Base-by-base conservation (phyloP, 176 grass and related monocot genomes). In the Pontederia crassipes region DNA sequence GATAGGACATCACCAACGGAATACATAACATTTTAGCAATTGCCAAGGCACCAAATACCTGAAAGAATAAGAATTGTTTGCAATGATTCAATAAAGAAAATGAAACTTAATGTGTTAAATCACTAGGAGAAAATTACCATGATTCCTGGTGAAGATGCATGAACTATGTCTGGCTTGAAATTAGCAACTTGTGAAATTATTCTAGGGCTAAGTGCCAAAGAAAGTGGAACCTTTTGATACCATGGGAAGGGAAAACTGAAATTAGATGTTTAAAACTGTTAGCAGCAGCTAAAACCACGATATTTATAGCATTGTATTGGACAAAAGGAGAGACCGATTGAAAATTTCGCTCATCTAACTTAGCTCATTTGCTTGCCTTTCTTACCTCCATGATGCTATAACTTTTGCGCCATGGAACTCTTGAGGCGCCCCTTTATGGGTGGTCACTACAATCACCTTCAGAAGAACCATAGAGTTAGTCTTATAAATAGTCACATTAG, bases 1-100 rank as follows among this genome's bases (percentile, higher is more conserved):
- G 94, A 72, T 98, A 98, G 32, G 94, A 98, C 94, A 98, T 92
- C 48, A 98, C 77, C 61, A 98, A 68, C 45, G 94, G 94, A 68
- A 89, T 74, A 72, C 84, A 93, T 54, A 93, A 49, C 85, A 98
- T 85, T 60, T 98, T 98, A 58, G 88, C 87, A 8, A 89, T 93
- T 66, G 77, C 79, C 48, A 86, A 85, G 62, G 88, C 94, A 0
- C 94, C 94, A 64, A 92, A 86, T 81, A 98, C 73, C 94, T 98
- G 76, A 80, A 83, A 74, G 28, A 55, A 27, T 18, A 52, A 9
- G 20, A 49, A 27, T 7, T 51, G 26, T 65, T 27, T 27, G 18
- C 14, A 50, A 24, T 10, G 50, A 3, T 27, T 24, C 59, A 51
- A 50, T 10, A 17, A 65, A 49, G 4, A 50, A 48, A 50, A 27